phyloP scores from a whole-genome alignment of 2,329 filamentous ascomycete genomes.

The Ceratocystis cacaofunesta region DNA sequence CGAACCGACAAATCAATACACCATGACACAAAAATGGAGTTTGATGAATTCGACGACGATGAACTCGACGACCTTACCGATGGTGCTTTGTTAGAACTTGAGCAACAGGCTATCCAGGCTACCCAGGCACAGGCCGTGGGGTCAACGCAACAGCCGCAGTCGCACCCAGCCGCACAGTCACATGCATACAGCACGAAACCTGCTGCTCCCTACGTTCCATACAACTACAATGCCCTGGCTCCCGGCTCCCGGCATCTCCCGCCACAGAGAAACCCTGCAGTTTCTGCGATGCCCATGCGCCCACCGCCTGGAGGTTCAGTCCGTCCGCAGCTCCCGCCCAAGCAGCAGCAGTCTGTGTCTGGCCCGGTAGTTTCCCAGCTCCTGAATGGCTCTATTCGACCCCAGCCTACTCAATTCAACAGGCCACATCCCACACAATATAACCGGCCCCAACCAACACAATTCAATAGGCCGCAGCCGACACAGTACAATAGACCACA shows the following conservation, averaged over 20 bases:
- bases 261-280: background rate
- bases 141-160: background rate
- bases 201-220: background rate
- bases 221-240: background rate
- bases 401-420: constrained; percentile 22
- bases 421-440: constrained; percentile 30
- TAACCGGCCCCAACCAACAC: constrained; percentile 21
- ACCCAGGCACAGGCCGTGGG: constrained; percentile 32
- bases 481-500: background rate
- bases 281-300: background rate
- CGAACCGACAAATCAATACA: background rate
- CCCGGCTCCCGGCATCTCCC: constrained; percentile 3
- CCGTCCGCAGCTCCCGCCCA: constrained; percentile 11
- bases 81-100: constrained; percentile 44
- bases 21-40: constrained; percentile 11
- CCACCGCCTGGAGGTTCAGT: constrained; percentile 4
- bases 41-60: constrained; percentile 31
- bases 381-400: constrained; percentile 9
- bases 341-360: constrained; percentile 16
- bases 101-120: constrained; percentile 46
- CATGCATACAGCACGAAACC: no score
- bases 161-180: no score
- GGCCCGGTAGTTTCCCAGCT: constrained; percentile 2
- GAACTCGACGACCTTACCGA: constrained; percentile 46
- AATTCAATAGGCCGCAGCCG: constrained; percentile 3